These are phyloP conservation scores for Solanum corneliomulleri DNA, from an alignment of 257 asterid species.

Conservation along the genomic window DNA sequence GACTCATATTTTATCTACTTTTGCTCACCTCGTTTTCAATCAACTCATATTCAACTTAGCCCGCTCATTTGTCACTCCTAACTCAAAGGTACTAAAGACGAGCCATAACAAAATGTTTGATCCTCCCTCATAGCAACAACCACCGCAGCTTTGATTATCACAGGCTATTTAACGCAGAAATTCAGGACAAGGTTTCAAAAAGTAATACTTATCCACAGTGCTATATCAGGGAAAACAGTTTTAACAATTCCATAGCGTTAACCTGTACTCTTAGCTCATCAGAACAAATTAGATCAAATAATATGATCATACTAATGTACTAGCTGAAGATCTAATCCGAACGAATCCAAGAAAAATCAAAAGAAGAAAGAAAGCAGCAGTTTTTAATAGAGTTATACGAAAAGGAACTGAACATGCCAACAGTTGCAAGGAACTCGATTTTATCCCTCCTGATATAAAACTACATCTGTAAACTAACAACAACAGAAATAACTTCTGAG, in stretches of 20 bases:
- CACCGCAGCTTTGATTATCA: neutral
- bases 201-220: neutral
- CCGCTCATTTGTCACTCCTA: neutral
- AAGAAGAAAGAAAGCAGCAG: neutral
- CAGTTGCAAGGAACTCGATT: neutral
- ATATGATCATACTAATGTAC: neutral
- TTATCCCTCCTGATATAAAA: neutral
- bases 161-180: neutral
- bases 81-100: neutral
- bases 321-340: neutral
- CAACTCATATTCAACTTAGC: neutral
- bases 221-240: neutral
- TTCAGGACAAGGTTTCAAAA: neutral
- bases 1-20: no score
- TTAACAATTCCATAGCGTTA: neutral
- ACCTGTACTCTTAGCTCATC: neutral
- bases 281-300: neutral
- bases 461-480: neutral
- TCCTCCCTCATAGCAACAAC: neutral
- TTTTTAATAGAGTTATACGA: neutral
- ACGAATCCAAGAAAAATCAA: neutral
- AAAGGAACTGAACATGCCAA: neutral
- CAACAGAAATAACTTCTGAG: neutral
- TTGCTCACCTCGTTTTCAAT: neutral
- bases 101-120: neutral